A percentile compares a stretch with the other conserved stretches of the same genome.
phyloP scores from a whole-genome alignment of 257 asterid genomes.

The Primulina eburnea region DNA sequence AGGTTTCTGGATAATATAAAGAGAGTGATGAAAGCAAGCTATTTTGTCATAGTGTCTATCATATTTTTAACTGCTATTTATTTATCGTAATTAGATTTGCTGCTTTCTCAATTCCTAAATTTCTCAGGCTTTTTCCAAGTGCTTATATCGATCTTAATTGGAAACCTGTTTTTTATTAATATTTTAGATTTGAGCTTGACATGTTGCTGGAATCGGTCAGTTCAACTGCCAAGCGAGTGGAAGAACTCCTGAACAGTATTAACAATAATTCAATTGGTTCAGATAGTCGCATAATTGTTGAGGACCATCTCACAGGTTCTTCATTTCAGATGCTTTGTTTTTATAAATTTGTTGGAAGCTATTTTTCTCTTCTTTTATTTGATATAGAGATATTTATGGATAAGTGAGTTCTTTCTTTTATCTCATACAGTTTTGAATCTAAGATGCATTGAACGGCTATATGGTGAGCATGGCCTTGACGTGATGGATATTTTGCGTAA shows the following conservation, averaged over 20 bases:
- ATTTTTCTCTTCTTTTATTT: not conserved
- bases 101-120: not conserved
- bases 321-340: conserved; percentile 18
- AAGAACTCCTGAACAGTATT: conserved; percentile 65
- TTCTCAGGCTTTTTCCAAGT: conserved; percentile 4
- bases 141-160: conserved; percentile 15
- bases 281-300: conserved; percentile 63
- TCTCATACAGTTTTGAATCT: conserved; percentile 61
- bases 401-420: conserved; percentile 24
- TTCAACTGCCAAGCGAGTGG: conserved; percentile 76
- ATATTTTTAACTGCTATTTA: conserved; percentile 14
- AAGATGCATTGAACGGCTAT: conserved; percentile 94
- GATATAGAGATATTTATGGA: conserved; percentile 1
- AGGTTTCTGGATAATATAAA: conserved; percentile 14
- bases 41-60: conserved; percentile 5
- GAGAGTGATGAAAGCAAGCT: conserved; percentile 8
- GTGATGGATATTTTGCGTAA: conserved; percentile 88
- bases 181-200: conserved; percentile 88
- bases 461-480: conserved; percentile 99
- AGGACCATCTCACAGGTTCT: conserved; percentile 87
- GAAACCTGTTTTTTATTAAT: conserved; percentile 24
- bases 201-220: conserved; percentile 91
- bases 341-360: conserved; percentile 10
- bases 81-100: conserved; percentile 14
- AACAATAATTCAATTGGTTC: conserved; percentile 56